Evolutionary conservation across 805 yeast genomes (phyloP).

Genomic region (Sungouiella thailandica): DNA sequence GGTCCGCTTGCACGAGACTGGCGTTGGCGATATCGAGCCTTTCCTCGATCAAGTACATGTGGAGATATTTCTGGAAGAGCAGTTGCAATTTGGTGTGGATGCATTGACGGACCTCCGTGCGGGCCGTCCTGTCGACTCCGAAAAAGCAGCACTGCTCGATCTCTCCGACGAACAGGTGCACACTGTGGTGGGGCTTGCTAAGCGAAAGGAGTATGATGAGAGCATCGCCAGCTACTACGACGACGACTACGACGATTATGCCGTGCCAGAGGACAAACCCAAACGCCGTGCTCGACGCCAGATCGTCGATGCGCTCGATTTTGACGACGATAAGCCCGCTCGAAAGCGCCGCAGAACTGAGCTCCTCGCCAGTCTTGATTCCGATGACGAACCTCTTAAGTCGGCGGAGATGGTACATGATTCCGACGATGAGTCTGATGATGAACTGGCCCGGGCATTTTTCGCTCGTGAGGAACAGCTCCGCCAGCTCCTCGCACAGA

Average conservation of each 20-base stretch:
- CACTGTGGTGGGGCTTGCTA: slow-evolving; percentile 14
- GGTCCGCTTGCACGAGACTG: slow-evolving; percentile 17
- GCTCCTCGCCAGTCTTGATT: slow-evolving; percentile 9
- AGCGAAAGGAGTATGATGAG: slow-evolving; percentile 15
- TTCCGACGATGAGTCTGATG: slow-evolving; percentile 63
- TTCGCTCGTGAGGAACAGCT: slow-evolving; percentile 52
- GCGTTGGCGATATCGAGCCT: slow-evolving; percentile 16
- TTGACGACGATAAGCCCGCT: slow-evolving; percentile 2
- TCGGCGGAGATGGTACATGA: slow-evolving; percentile 54
- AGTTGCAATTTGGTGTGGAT: slow-evolving; percentile 11
- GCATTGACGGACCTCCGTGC: slow-evolving; percentile 8
- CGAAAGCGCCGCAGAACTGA: slow-evolving; percentile 3
- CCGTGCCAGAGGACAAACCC: slow-evolving; percentile 22
- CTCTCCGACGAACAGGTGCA: slow-evolving; percentile 4
- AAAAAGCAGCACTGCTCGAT: slow-evolving; percentile 6
- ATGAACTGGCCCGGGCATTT: slow-evolving; percentile 47
- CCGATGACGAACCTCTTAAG: slow-evolving; percentile 29
- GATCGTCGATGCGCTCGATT: neutral
- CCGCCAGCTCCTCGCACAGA: slow-evolving; percentile 31
- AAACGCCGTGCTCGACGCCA: neutral
- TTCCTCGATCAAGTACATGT: slow-evolving; percentile 15
- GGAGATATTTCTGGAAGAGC: slow-evolving; percentile 8
- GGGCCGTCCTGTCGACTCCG: slow-evolving; percentile 6
- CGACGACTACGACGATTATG: slow-evolving; percentile 21
- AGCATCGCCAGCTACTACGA: slow-evolving; percentile 7